Conservation (phyloP, 306 rosid genomes). For the Quercus rubra region DNA sequence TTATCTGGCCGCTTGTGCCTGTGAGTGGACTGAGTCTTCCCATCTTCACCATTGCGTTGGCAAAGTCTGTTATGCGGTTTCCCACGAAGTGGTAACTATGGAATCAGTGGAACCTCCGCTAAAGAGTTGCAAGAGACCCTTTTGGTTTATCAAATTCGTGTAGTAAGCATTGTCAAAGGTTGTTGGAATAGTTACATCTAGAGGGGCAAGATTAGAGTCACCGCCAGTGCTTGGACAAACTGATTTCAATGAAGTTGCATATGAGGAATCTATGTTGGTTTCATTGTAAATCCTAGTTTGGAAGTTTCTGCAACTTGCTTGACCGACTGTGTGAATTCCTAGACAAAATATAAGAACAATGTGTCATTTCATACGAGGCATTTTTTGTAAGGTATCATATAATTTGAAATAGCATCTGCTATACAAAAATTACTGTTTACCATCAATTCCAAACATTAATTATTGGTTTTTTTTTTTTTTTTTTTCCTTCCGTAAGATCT, state of each 20-base stretch:
- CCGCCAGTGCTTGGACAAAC: constrained; percentile 50
- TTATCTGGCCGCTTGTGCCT: constrained; percentile 52
- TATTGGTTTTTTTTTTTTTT: no score
- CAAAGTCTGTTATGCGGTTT: constrained; percentile 45
- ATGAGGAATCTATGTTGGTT: constrained; percentile 46
- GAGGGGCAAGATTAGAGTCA: constrained; percentile 35
- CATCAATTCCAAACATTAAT: no score
- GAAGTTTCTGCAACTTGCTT: constrained; percentile 39
- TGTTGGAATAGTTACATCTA: constrained; percentile 36
- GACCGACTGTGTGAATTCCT: constrained; percentile 68
- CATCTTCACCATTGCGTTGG: constrained; percentile 60
- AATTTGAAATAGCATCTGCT: no score
- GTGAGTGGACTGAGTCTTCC: constrained; percentile 60
- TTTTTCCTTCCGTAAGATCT: no score
- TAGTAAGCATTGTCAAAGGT: constrained; percentile 55
- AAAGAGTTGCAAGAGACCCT: constrained; percentile 50
- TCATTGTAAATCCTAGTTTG: constrained; percentile 50
- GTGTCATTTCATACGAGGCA: no score
- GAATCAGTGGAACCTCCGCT: constrained; percentile 48
- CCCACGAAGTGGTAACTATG: constrained; percentile 30
- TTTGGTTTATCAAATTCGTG: constrained; percentile 38
- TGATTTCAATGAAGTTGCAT: constrained; percentile 31
- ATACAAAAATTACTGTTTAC: no score
- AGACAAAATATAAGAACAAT: not conserved
- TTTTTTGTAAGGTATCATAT: no score